These are phyloP conservation scores for Monosporascus cannonballus DNA, from an alignment of 2,329 filamentous ascomycete species.

Conservation along the genomic window DNA sequence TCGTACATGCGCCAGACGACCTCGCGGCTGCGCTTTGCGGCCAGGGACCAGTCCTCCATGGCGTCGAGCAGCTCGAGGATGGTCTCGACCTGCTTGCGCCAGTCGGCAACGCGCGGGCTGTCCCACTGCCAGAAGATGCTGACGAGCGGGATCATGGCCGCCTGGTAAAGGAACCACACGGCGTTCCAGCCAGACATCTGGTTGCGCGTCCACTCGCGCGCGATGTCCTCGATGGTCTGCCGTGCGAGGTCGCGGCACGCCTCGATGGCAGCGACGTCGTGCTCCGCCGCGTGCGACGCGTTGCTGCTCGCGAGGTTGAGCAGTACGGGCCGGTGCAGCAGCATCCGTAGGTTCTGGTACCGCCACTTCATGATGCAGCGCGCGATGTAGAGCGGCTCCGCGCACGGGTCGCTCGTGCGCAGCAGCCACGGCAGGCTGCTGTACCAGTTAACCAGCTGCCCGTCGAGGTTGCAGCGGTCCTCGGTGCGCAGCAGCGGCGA, in stretches of 20 bases:
- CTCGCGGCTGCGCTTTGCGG: slow-evolving; percentile 56
- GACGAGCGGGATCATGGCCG: slow-evolving; percentile 71
- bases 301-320: slow-evolving; percentile 57
- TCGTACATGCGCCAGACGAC: slow-evolving; percentile 60
- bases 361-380: slow-evolving; percentile 77
- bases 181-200: slow-evolving; percentile 78
- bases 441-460: slow-evolving; percentile 66
- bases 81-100: slow-evolving; percentile 52
- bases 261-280: slow-evolving; percentile 63
- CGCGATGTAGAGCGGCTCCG: slow-evolving; percentile 63
- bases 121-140: slow-evolving; percentile 64
- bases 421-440: slow-evolving; percentile 62
- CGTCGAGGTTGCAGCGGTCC: slow-evolving; percentile 61
- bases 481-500: slow-evolving; percentile 60
- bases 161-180: slow-evolving; percentile 77
- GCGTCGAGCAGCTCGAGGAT: slow-evolving; percentile 55
- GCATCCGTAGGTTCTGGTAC: slow-evolving; percentile 71
- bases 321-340: slow-evolving; percentile 68
- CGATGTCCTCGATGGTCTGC: slow-evolving; percentile 67
- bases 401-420: slow-evolving; percentile 59
- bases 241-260: slow-evolving; percentile 64
- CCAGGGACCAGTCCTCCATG: slow-evolving; percentile 60
- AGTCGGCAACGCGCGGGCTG: slow-evolving; percentile 41
- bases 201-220: slow-evolving; percentile 62
- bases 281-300: slow-evolving; percentile 43